These are phyloP conservation scores for Boletus reticulatus DNA, from an alignment of 768 basidiomycete genomes.

Conservation along the genomic window DNA sequence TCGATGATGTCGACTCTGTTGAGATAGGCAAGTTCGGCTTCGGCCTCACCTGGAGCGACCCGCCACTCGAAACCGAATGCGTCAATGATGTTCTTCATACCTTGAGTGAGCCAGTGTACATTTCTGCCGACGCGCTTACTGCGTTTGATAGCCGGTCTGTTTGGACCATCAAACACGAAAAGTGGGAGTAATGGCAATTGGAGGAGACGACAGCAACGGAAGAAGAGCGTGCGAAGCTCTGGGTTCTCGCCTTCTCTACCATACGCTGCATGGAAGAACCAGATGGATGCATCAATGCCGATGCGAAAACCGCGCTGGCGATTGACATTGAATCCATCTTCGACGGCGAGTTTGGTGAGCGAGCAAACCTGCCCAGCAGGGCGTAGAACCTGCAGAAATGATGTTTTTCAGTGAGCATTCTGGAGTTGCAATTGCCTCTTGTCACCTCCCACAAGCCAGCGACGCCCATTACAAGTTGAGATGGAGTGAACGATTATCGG, in stretches of 20 bases:
- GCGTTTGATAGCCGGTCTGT: slow-evolving; percentile 78
- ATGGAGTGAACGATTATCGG: no score
- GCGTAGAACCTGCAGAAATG: slow-evolving; percentile 50
- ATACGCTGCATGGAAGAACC: slow-evolving; percentile 74
- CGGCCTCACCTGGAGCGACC: slow-evolving; percentile 89
- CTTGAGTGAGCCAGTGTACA: slow-evolving; percentile 62
- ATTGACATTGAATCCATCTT: slow-evolving; percentile 73
- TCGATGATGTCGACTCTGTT: slow-evolving; percentile 83
- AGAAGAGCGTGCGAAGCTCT: slow-evolving; percentile 79
- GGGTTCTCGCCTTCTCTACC: slow-evolving; percentile 84
- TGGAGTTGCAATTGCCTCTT: background rate
- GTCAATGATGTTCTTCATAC: slow-evolving; percentile 76
- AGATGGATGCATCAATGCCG: slow-evolving; percentile 83
- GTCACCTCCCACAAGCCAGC: slow-evolving; percentile 51
- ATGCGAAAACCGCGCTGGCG: slow-evolving; percentile 71
- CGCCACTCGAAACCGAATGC: slow-evolving; percentile 81
- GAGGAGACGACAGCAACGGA: slow-evolving; percentile 78
- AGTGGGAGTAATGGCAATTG: slow-evolving; percentile 79
- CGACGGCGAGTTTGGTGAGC: slow-evolving; percentile 70
- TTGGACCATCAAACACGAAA: slow-evolving; percentile 91
- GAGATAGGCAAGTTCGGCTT: slow-evolving; percentile 88
- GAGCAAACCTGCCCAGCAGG: slow-evolving; percentile 73
- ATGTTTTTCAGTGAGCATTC: slow-evolving; percentile 8
- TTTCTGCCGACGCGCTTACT: slow-evolving; percentile 67
- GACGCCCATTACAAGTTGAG: slow-evolving; percentile 54